phyloP scores from a whole-genome alignment of 2,329 filamentous ascomycete genomes.

The Neocucurbitaria cava region DNA sequence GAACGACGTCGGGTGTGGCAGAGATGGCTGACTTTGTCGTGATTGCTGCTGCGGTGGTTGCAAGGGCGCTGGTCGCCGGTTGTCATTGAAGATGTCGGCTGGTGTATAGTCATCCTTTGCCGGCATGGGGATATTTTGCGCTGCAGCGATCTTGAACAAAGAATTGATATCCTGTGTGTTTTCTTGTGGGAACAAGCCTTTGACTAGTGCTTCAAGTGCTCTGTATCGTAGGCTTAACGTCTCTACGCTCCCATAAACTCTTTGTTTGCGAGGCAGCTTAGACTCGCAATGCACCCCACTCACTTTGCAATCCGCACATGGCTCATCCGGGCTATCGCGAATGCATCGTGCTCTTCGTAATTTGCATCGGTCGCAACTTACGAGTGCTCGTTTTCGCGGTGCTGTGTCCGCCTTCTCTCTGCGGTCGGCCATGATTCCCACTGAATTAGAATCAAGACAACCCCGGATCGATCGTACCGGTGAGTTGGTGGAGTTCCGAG shows the following conservation, averaged over 20 bases:
- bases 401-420: slow-evolving; percentile 24
- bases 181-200: slow-evolving; percentile 51
- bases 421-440: slow-evolving; percentile 18
- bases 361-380: slow-evolving; percentile 43
- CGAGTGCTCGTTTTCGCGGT: slow-evolving; percentile 37
- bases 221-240: slow-evolving; percentile 54
- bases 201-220: slow-evolving; percentile 52
- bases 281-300: slow-evolving; percentile 52
- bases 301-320: slow-evolving; percentile 51
- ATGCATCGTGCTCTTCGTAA: slow-evolving; percentile 38
- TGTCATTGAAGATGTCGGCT: slow-evolving; percentile 33
- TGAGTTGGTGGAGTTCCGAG: not conserved
- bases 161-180: slow-evolving; percentile 50
- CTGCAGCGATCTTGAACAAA: slow-evolving; percentile 50
- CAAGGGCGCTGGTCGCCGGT: slow-evolving; percentile 2
- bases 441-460: not conserved
- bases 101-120: slow-evolving; percentile 33
- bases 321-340: slow-evolving; percentile 34
- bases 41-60: slow-evolving; percentile 7
- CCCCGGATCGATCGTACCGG: slow-evolving; percentile 1
- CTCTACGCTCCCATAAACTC: slow-evolving; percentile 56
- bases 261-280: slow-evolving; percentile 54
- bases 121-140: slow-evolving; percentile 50
- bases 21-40: slow-evolving; percentile 10
- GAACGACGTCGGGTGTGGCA: slow-evolving; percentile 4